Evolutionary conservation across 352 stramenopile genomes (phyloP), one percentile per base, ranked within the genome.

Genomic region (Pythium folliculosum): DNA sequence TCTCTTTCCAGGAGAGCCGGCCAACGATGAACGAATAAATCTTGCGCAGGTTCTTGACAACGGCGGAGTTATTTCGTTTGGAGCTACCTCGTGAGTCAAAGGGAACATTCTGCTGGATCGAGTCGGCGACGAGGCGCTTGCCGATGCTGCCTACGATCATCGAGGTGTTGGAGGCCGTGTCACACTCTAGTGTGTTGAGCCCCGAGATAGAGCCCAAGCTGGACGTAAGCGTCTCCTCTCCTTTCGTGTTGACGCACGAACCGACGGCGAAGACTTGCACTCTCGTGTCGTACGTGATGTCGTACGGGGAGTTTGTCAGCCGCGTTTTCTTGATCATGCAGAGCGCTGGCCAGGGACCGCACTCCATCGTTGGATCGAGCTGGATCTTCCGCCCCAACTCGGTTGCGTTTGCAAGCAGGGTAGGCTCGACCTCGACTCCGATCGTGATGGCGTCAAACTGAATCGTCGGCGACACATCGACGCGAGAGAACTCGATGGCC

Each of bases 131-230:
- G 3, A 83, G 75, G n/a, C 77, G 68, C 25, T 71, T 77, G 2
- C 40, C 72, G 22, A 84, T 67, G 45, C 75, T 78, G 47, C 77
- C 78, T 40, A 87, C 67, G 17, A 85, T 59, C 62, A 86, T 72
- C 0, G 77, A 57, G 6, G 56, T 32, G 6, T 40, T 43, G 19
- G 50, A 57, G 12, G 1, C 40, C 6, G 13, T 21, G 10, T 47
- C 40, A 13, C 40, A 47, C 12, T 47, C 40, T 1, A 47, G 8
- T n/a, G 9, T n/a, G 13, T n/a, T 16, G 40, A 19, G 40, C 17
- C 14, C 14, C 40, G 40, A 47, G 35, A 16, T 7, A 14, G 35
- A 40, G 12, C 10, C 17, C 40, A 12, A 47, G 14, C 5, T 12
- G 4, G 14, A 19, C 14, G 40, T 47, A 2, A 47, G 14, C 14